A percentile compares a stretch with the other conserved stretches of the same genome.
These are phyloP conservation scores for Rickenella mellea DNA, from an alignment of 768 basidiomycete genomes.

Conservation along the genomic window DNA sequence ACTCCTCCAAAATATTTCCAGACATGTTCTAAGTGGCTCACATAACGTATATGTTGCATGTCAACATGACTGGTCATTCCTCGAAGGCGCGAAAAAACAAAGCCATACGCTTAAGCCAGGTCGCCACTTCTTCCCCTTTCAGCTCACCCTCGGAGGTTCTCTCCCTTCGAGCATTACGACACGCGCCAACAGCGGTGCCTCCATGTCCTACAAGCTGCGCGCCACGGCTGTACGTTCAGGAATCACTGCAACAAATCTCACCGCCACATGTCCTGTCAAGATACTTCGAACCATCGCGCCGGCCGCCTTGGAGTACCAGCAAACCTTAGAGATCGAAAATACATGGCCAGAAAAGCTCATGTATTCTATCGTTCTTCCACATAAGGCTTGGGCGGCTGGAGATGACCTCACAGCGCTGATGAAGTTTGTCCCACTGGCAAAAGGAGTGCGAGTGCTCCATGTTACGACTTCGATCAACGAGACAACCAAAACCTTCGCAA, in stretches of 20 bases:
- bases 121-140: constrained; percentile 87
- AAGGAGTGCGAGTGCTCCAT: constrained; percentile 67
- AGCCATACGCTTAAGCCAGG: constrained; percentile 93
- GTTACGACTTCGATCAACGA: constrained; percentile 70
- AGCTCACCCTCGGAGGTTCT: constrained; percentile 74
- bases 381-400: constrained; percentile 92
- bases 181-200: constrained; percentile 43
- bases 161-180: constrained; percentile 73
- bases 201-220: constrained; percentile 82
- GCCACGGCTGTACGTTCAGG: constrained; percentile 76
- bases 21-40: constrained; percentile 20
- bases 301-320: constrained; percentile 91
- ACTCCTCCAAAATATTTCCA: constrained; percentile 4
- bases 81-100: constrained; percentile 71
- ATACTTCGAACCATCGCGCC: constrained; percentile 66
- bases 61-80: constrained; percentile 87
- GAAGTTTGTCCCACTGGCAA: constrained; percentile 80
- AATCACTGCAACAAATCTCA: constrained; percentile 53
- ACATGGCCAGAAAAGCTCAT: constrained; percentile 97
- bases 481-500: constrained; percentile 50
- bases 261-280: constrained; percentile 48
- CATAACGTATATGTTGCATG: constrained; percentile 54
- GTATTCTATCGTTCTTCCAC: constrained; percentile 89
- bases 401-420: constrained; percentile 73
- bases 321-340: constrained; percentile 91